Percentiles rank a stretch among this genome's conserved stretches.
Conservation (phyloP, 2,329 filamentous ascomycete genomes). For the Xylaria arbuscula region DNA sequence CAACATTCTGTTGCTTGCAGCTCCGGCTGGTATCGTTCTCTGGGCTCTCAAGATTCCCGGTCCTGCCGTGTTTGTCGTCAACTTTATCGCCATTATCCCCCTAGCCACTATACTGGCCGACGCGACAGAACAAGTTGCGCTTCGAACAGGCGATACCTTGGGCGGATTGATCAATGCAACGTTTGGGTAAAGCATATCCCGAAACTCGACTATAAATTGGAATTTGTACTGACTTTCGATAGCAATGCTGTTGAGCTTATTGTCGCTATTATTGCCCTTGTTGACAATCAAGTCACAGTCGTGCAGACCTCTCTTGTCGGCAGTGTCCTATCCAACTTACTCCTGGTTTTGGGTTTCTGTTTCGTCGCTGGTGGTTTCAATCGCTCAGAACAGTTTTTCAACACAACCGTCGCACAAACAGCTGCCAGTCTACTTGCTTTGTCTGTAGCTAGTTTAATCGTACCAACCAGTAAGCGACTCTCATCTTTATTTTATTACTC, state of each 20-base stretch:
- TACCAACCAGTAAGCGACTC: conserved; percentile 71
- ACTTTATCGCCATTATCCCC: conserved; percentile 93
- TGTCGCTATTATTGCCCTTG: conserved; percentile 84
- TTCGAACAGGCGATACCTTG: conserved; percentile 83
- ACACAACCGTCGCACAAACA: conserved; percentile 90
- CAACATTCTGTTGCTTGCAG: conserved; percentile 82
- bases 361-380: conserved; percentile 89
- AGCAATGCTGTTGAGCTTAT: conserved; percentile 90
- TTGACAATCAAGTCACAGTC: conserved; percentile 79
- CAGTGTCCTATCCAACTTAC: conserved; percentile 89
- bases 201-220: background rate
- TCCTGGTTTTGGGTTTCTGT: conserved; percentile 90
- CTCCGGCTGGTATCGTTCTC: conserved; percentile 81
- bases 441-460: conserved; percentile 83
- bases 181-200: conserved; percentile 73
- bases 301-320: conserved; percentile 94
- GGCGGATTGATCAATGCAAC: conserved; percentile 91
- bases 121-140: conserved; percentile 89
- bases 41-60: conserved; percentile 67
- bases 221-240: conserved; percentile 27
- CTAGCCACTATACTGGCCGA: conserved; percentile 87
- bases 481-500: background rate
- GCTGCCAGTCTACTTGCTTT: conserved; percentile 83
- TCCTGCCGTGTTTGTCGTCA: conserved; percentile 78
- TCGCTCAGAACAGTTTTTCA: conserved; percentile 86